Percentiles rank a stretch among this genome's conserved stretches.
Evolutionary conservation across 257 asterid species (phyloP).

Genomic region (Solanum lycopersicoides): DNA sequence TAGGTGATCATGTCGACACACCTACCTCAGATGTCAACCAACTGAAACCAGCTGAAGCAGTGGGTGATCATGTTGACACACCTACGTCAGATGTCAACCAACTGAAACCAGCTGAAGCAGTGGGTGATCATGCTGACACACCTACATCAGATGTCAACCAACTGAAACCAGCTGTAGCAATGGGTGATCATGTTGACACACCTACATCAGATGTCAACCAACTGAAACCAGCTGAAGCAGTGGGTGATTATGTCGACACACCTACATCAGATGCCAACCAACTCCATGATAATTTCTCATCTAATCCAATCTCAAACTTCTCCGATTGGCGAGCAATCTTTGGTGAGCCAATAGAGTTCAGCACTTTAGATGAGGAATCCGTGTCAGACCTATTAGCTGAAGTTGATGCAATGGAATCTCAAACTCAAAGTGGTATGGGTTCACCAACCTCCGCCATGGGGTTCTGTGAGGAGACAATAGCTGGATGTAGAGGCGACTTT

Average conservation of each 20-base stretch:
- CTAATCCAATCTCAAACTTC: slow-evolving; percentile 19
- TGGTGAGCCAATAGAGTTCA: slow-evolving; percentile 49
- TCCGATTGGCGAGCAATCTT: slow-evolving; percentile 27
- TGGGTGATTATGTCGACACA: slow-evolving; percentile 11
- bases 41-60: slow-evolving; percentile 24
- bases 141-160: slow-evolving; percentile 21
- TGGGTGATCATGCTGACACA: not conserved
- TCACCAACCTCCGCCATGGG: slow-evolving; percentile 37
- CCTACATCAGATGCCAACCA: slow-evolving; percentile 19
- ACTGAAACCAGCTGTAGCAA: slow-evolving; percentile 22
- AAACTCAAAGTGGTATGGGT: slow-evolving; percentile 26
- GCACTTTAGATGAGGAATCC: slow-evolving; percentile 60
- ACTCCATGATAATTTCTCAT: slow-evolving; percentile 17
- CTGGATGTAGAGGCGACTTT: slow-evolving; percentile 26
- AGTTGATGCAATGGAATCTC: slow-evolving; percentile 68
- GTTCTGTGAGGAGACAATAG: slow-evolving; percentile 20
- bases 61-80: slow-evolving; percentile 11
- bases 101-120: not conserved
- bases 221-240: slow-evolving; percentile 23
- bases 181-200: not conserved
- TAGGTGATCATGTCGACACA: slow-evolving; percentile 12
- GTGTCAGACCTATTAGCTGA: slow-evolving; percentile 74
- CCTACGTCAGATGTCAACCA: slow-evolving; percentile 20
- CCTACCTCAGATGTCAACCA: slow-evolving; percentile 19
- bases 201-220: slow-evolving; percentile 21